Conservation (phyloP, 768 basidiomycete genomes). For the Mycena floridula region DNA sequence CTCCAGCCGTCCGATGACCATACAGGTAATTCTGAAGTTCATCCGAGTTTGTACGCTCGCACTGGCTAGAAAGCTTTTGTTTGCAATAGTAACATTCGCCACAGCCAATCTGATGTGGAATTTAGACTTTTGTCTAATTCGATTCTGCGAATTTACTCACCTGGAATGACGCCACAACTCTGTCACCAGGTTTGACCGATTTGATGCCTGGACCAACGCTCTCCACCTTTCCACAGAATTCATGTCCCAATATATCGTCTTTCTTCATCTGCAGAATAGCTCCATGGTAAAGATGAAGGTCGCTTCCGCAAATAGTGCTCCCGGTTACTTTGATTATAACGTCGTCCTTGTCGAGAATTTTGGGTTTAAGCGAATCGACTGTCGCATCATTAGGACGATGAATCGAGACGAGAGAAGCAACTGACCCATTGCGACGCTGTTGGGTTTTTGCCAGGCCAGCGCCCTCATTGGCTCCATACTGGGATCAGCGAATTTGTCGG, state of each 20-base stretch:
- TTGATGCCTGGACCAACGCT: constrained; percentile 59
- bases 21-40: constrained; percentile 55
- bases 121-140: too few species aligned
- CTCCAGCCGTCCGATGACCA: constrained; percentile 62
- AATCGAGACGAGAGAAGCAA: too few species aligned
- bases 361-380: too few species aligned
- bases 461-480: too few species aligned
- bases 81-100: constrained; percentile 70
- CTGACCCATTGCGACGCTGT: too few species aligned
- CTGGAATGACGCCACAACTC: constrained; percentile 77
- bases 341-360: constrained; percentile 68
- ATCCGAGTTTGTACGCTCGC: constrained; percentile 60
- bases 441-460: too few species aligned
- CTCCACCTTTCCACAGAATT: constrained; percentile 59
- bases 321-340: constrained; percentile 74
- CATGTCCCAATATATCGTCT: constrained; percentile 74
- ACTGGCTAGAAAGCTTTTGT: constrained; percentile 66
- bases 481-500: too few species aligned
- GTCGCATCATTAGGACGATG: too few species aligned
- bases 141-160: too few species aligned
- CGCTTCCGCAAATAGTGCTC: constrained; percentile 67
- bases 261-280: constrained; percentile 65
- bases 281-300: constrained; percentile 60
- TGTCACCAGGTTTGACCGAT: constrained; percentile 54
- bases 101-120: too few species aligned